Evolutionary conservation across 2,329 filamentous ascomycete genomes (phyloP).

Genomic region (Pseudogymnoascus verrucosus): DNA sequence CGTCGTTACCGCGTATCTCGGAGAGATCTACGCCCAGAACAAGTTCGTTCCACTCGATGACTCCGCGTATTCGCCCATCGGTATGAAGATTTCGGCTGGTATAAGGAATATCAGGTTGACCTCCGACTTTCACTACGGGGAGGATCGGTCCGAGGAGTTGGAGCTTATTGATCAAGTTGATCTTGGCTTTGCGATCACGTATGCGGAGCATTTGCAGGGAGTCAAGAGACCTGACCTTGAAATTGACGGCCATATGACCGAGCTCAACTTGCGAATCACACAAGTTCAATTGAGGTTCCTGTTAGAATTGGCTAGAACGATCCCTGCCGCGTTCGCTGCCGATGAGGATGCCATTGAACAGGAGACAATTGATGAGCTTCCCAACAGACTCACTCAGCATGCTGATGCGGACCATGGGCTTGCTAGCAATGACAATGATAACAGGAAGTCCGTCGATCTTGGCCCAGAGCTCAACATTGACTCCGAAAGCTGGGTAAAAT

Average conservation of each 20-base stretch:
- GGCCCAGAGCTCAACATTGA: conserved; percentile 63
- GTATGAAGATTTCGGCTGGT: conserved; percentile 84
- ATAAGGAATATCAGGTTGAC: conserved; percentile 89
- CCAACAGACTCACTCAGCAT: conserved; percentile 31
- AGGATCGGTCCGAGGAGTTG: conserved; percentile 69
- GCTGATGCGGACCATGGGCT: neutral
- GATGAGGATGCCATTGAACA: conserved; percentile 64
- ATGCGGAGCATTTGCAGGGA: conserved; percentile 75
- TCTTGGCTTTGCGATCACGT: conserved; percentile 83
- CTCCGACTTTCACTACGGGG: conserved; percentile 75
- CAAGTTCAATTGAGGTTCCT: conserved; percentile 88
- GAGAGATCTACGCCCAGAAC: conserved; percentile 96
- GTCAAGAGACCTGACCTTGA: conserved; percentile 81
- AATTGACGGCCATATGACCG: conserved; percentile 84
- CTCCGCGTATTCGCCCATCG: conserved; percentile 60
- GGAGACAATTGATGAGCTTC: conserved; percentile 68
- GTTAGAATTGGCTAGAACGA: conserved; percentile 76
- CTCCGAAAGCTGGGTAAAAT: conserved; percentile 76
- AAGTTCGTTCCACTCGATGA: conserved; percentile 82
- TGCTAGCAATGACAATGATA: conserved; percentile 18
- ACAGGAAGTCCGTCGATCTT: conserved; percentile 44
- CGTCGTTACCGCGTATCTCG: conserved; percentile 82
- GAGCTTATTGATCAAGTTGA: conserved; percentile 98
- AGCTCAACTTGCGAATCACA: conserved; percentile 82
- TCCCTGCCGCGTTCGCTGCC: conserved; percentile 77